Percentiles rank a stretch among this genome's conserved stretches.
phyloP scores from a whole-genome alignment of 2,329 filamentous ascomycete species.

The Colletotrichum costaricense region DNA sequence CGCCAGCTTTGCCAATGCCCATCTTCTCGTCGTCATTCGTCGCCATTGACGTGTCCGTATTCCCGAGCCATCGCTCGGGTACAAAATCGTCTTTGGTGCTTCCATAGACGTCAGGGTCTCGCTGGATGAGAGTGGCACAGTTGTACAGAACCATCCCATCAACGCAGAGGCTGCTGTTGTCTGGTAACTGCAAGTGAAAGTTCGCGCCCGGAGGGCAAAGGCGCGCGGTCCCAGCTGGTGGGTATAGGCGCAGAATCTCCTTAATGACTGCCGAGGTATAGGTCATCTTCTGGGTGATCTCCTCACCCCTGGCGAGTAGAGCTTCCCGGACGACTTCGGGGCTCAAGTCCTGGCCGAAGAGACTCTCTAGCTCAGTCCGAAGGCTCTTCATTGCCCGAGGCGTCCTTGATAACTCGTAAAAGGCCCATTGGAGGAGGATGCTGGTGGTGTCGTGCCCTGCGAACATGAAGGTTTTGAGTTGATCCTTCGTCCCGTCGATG shows the following conservation, averaged over 20 bases:
- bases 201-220: slow-evolving; percentile 40
- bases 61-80: slow-evolving; percentile 53
- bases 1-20: slow-evolving; percentile 4
- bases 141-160: slow-evolving; percentile 50
- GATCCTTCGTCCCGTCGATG: slow-evolving; percentile 46
- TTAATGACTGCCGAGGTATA: slow-evolving; percentile 52
- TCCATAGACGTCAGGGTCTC: slow-evolving; percentile 48
- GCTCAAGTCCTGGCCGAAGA: slow-evolving; percentile 46
- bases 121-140: slow-evolving; percentile 48
- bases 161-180: slow-evolving; percentile 42
- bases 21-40: slow-evolving; percentile 33
- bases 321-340: slow-evolving; percentile 40
- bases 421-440: slow-evolving; percentile 48
- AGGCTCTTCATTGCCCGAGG: slow-evolving; percentile 44
- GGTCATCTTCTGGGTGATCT: slow-evolving; percentile 45
- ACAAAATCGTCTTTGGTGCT: slow-evolving; percentile 48
- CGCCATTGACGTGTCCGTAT: slow-evolving; percentile 41
- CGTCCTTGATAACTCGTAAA: slow-evolving; percentile 49
- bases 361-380: slow-evolving; percentile 47
- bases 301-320: slow-evolving; percentile 43
- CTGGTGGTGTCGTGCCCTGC: slow-evolving; percentile 55
- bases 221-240: slow-evolving; percentile 47
- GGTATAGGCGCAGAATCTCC: slow-evolving; percentile 49
- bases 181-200: slow-evolving; percentile 43
- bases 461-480: slow-evolving; percentile 53